Evolutionary conservation across 768 basidiomycete genomes (phyloP).

Genomic region (Naganishia vishniacii): DNA sequence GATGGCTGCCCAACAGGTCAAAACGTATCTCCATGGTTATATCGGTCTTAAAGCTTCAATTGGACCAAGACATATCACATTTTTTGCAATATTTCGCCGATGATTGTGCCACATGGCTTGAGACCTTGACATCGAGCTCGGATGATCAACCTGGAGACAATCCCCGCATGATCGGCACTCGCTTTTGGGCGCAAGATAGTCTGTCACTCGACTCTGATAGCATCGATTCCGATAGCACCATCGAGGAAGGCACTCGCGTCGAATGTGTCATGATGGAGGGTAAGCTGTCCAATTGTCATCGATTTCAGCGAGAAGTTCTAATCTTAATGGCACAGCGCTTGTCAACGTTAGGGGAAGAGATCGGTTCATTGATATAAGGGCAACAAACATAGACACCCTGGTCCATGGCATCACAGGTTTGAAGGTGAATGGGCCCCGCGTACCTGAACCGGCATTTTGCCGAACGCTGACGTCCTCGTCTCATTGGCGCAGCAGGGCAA

Average conservation of each 20-base stretch:
- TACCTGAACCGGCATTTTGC: not conserved
- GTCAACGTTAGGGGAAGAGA: slow-evolving; percentile 1
- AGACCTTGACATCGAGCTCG: slow-evolving; percentile 50
- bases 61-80: slow-evolving; percentile 63
- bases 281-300: not conserved
- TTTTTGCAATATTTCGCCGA: slow-evolving; percentile 82
- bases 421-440: not conserved
- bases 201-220: slow-evolving; percentile 18
- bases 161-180: slow-evolving; percentile 67
- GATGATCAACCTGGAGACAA: slow-evolving; percentile 52
- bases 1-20: slow-evolving; percentile 9
- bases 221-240: not conserved
- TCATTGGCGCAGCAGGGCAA: not conserved
- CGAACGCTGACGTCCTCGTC: not conserved
- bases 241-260: not conserved
- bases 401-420: slow-evolving; percentile 37
- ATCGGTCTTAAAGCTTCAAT: not conserved
- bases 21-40: slow-evolving; percentile 3
- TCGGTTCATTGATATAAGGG: slow-evolving; percentile 52
- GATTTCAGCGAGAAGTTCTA: no score
- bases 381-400: slow-evolving; percentile 60
- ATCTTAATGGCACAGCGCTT: not conserved
- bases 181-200: slow-evolving; percentile 51
- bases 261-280: slow-evolving; percentile 12
- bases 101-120: slow-evolving; percentile 69